These are phyloP conservation scores for Trypanosomatidae sp. DNA, from an alignment of 208 protist genomes.

Conservation along the genomic window DNA sequence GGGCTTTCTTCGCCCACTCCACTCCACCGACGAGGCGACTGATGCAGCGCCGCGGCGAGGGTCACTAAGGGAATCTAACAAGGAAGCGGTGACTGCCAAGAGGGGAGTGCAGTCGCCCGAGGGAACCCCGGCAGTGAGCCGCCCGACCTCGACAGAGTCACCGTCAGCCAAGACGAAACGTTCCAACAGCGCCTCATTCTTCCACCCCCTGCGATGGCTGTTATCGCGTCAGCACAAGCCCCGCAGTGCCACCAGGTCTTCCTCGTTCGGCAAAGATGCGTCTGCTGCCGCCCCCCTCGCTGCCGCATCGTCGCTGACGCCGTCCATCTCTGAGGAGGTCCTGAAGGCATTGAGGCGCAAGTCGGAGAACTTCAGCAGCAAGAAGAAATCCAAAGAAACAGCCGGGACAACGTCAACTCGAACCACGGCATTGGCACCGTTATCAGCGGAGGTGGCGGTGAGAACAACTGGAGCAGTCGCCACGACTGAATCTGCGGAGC, in stretches of 20 bases:
- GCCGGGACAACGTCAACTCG: neutral
- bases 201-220: neutral
- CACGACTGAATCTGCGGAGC: neutral
- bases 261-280: neutral
- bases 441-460: neutral
- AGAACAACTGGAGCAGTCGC: neutral
- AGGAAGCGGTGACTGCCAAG: neutral
- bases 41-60: neutral
- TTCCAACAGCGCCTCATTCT: neutral
- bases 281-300: neutral
- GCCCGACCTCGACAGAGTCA: neutral
- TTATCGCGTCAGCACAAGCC: neutral
- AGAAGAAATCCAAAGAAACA: neutral
- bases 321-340: slow-evolving; percentile 6
- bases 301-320: neutral
- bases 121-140: neutral
- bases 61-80: neutral
- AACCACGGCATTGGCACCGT: neutral
- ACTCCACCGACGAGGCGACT: neutral
- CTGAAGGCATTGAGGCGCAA: slow-evolving; percentile 3
- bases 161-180: neutral
- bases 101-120: neutral
- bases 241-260: neutral
- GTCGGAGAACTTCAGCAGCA: slow-evolving; percentile 9
- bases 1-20: neutral